Base-by-base conservation (phyloP, 2,329 filamentous ascomycete species). In the Trichoderma arundinaceum region DNA sequence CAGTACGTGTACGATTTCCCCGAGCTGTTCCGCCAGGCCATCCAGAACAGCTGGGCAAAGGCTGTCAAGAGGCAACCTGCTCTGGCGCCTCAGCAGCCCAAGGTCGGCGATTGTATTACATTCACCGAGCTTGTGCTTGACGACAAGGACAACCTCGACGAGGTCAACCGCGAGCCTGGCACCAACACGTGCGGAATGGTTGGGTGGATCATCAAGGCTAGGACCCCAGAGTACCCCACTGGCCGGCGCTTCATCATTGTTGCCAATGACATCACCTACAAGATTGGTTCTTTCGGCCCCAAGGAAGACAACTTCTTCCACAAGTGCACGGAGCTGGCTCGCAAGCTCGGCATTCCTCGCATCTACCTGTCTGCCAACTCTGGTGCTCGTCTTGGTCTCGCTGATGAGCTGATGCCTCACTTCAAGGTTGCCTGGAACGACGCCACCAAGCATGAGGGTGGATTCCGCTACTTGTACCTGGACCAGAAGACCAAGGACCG, bases 1-100 rank as follows among this genome's bases (percentile, higher is more conserved):
- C 95, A 99, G 81, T 99, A 97, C 77, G 95, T 98, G 63, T 99
- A 99, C 78, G 95, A 99, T 80, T 99, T 99, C 90, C 95, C 95
- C 35, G 95, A 99, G 85, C 89, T 99, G 56, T 99, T 99, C 91
- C 89, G 95, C 75, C 95, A 98, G 81, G 93, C 95, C 51, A 92
- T 97, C 76, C 93, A 97, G 83, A 97, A 97, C 84, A 91, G 88
- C 80, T 99, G 95, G 95, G 81, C 83, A 75, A 89, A 90, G 77
- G 88, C 89, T 65, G 85, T 91, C 69, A 88, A 89, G 77, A 89
- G 89, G 76, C 89, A 94, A 73, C 85, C 92, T 10, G 83, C 85
- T 19, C 82, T 97, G 67, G 87, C 88, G 57, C 88, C 92, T 48
- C 92, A 92, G 82, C 90, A 94, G 78, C 95, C 95, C 39, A 85